Base-by-base conservation (phyloP, 2,329 filamentous ascomycete species). In the Cladosporium sp. region DNA sequence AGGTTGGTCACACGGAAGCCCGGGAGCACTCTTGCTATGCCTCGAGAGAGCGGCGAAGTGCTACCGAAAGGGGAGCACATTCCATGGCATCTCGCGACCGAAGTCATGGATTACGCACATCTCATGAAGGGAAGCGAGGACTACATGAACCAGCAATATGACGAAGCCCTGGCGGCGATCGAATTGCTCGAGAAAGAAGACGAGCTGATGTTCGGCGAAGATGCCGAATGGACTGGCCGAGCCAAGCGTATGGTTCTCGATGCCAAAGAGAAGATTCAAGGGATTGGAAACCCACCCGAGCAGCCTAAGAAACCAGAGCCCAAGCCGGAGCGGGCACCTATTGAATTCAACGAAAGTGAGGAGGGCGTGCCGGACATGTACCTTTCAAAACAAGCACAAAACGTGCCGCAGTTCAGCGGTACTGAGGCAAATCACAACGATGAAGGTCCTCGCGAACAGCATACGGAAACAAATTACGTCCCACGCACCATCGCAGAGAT, bases 81-180 rank as follows among this genome's bases (percentile, higher is more conserved):
- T 30, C 93, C 93, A 0, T 98, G 93, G 93, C 89, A 94, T 67
- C 90, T 93, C 69, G 89, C 88, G 5, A 90, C 89, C 8, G 94
- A 95, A 61, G 90, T 95, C 30, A 79, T 94, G 64, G 93, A 98
- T 65, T 98, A 96, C 68, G 89, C 91, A 13, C 83, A 91, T 33
- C 85, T 97, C 49, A 95, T 98, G 88, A 95, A 92, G 65, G 93
- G 91, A 6, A 92, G 88, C 4, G 83, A 86, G 60, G 83, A 86
- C 29, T 98, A 98, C 65, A 92, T 98, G 85, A 66, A 74, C 11
- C 76, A 82, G 47, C 87, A 97, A 63, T 92, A 85, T 59, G 83
- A 94, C 55, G 73, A 80, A 32, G 92, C 97, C 65, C 83, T 95
- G 30, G 73, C 79, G 33, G 83, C 88, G 15, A 73, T 98, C 19